Percentiles rank a stretch among this genome's conserved stretches.
Conservation (phyloP, 108 stramenopile genomes). For the Nannochloropsis granulata region DNA sequence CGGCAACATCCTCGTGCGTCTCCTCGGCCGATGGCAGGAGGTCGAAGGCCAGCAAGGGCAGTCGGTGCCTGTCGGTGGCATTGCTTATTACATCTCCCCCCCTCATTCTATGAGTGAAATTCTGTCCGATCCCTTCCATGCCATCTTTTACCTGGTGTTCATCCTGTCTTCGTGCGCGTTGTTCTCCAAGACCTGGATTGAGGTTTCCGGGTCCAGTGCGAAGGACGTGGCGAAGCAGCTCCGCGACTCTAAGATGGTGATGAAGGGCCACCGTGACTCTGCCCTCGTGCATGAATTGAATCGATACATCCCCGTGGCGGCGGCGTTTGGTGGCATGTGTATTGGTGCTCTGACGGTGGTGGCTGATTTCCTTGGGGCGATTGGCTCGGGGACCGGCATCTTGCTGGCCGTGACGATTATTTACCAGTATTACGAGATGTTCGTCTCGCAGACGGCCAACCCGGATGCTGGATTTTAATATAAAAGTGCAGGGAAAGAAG, state of each 20-base stretch:
- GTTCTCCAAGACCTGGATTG: constrained; percentile 98
- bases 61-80: constrained; percentile 89
- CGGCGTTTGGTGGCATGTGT: constrained; percentile 99
- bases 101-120: constrained; percentile 77
- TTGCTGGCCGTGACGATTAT: constrained; percentile 96
- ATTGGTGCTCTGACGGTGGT: constrained; percentile 92
- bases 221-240: constrained; percentile 97
- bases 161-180: constrained; percentile 92
- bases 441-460: constrained; percentile 13
- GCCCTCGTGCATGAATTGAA: constrained; percentile 83
- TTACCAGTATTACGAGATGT: constrained; percentile 54
- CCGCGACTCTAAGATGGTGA: constrained; percentile 93
- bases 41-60: constrained; percentile 64
- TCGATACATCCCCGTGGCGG: constrained; percentile 96
- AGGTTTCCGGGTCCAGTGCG: constrained; percentile 86
- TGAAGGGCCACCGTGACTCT: constrained; percentile 94
- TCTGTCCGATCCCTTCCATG: constrained; percentile 94
- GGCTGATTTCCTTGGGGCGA: constrained; percentile 95
- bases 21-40: constrained; percentile 96
- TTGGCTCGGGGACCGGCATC: constrained; percentile 96
- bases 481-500: background rate
- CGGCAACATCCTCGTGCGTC: constrained; percentile 84
- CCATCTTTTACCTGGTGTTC: constrained; percentile 92
- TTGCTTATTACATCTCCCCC: constrained; percentile 99
- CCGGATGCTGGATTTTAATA: constrained; percentile 8